Evolutionary conservation across 768 basidiomycete species (phyloP).

Genomic region (Clitopilus passeckerianus): DNA sequence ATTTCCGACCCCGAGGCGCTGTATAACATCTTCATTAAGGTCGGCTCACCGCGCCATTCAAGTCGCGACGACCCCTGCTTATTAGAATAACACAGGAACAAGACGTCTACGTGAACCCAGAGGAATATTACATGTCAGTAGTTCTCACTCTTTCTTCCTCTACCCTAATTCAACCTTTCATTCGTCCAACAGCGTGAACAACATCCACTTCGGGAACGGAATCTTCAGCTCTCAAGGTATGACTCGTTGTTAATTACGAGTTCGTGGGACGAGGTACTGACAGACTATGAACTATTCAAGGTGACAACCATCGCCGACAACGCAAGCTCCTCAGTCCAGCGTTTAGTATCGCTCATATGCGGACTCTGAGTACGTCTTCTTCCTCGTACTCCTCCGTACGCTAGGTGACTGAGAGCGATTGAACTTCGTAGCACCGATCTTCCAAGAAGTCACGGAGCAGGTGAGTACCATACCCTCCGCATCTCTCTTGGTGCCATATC

Average conservation of each 20-base stretch:
- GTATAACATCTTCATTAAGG: conserved; percentile 41
- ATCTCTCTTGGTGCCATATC: not conserved
- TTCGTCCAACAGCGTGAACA: conserved; percentile 12
- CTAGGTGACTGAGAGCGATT: too few species aligned
- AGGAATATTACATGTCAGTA: not conserved
- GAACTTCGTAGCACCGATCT: conserved; percentile 26
- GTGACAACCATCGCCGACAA: conserved; percentile 21
- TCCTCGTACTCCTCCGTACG: too few species aligned
- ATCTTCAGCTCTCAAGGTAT: conserved; percentile 19
- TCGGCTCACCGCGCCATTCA: conserved; percentile 7
- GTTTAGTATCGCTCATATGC: conserved; percentile 35
- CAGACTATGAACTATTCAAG: conserved; percentile 4
- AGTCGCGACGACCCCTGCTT: conserved; percentile 19
- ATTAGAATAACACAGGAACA: conserved; percentile 22
- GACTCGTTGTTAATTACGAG: not conserved
- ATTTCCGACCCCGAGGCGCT: conserved; percentile 41
- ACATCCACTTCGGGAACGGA: conserved; percentile 19
- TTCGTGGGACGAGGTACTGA: not conserved
- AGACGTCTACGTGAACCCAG: conserved; percentile 19
- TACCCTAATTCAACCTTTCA: conserved; percentile 6
- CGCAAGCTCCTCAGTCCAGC: conserved; percentile 40
- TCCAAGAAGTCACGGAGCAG: conserved; percentile 23
- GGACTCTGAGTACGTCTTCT: conserved; percentile 25
- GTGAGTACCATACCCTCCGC: conserved; percentile 12
- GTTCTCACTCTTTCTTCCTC: not conserved